These are phyloP conservation scores for Spatholobus suberectus DNA, from an alignment of 306 rosid species.

Conservation along the genomic window DNA sequence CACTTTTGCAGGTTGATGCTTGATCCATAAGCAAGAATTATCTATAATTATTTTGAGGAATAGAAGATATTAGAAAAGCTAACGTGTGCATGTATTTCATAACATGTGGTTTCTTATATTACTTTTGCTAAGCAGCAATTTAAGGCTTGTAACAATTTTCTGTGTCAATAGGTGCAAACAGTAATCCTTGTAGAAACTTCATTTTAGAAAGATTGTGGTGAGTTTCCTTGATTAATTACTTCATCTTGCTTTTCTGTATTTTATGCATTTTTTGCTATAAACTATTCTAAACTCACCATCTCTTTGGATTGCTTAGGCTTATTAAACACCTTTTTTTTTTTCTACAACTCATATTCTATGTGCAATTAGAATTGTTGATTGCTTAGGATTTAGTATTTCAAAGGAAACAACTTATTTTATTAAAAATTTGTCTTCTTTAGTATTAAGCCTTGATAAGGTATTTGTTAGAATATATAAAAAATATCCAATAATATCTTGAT, in stretches of 20 bases:
- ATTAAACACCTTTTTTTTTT: conserved; percentile 36
- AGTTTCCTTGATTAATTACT: conserved; percentile 32
- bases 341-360: conserved; percentile 81
- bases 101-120: conserved; percentile 43
- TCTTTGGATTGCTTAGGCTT: not conserved
- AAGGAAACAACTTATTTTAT: conserved; percentile 70
- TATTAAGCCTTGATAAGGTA: conserved; percentile 77
- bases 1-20: conserved; percentile 66
- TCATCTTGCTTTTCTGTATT: not conserved
- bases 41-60: conserved; percentile 79
- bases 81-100: conserved; percentile 64
- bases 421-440: conserved; percentile 51
- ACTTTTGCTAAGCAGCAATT: conserved; percentile 34
- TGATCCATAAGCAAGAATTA: conserved; percentile 67
- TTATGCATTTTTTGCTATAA: not conserved
- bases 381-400: conserved; percentile 69
- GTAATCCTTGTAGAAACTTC: conserved; percentile 70
- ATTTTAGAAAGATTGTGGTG: conserved; percentile 77
- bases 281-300: not conserved
- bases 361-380: conserved; percentile 78
- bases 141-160: conserved; percentile 47
- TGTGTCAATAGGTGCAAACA: conserved; percentile 64
- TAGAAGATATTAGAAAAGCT: conserved; percentile 68
- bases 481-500: not conserved
- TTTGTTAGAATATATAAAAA: not conserved